Evolutionary conservation across 495 filamentous ascomycete genomes (phyloP), one percentile per base, ranked within the genome.

Genomic region (Penicillium silybi): DNA sequence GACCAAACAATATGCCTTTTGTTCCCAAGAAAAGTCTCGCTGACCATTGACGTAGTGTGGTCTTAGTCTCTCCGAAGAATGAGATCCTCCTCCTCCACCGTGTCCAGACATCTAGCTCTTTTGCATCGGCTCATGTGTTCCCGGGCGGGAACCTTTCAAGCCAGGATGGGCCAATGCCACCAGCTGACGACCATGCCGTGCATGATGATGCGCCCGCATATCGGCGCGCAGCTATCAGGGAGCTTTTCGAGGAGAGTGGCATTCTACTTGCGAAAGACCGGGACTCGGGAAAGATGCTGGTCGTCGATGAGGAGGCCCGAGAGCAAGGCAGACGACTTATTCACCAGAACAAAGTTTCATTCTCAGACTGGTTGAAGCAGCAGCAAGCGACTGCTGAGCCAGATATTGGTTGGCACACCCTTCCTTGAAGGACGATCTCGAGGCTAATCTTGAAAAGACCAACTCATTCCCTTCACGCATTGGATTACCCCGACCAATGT

Each of bases 241-340:
- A 97, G 72, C 87, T 90, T 1, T 97, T 98, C 62, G 93, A 98
- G 63, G 93, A 97, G 67, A 91, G 87, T 55, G 93, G 93, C 0
- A 88, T 97, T 37, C 68, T 98, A 15, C 78, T 98, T 1, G 90
- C 89, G 0, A 81, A 79, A 40, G 66, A 74, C 46, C 57, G 65
- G 16, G 69, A 62, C 27, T 75, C 64, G 0, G 63, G 65, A 38
- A 66, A 55, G 64, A 74, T 86, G 62, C 58, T 89, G 18, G 72
- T 81, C 32, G 44, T 93, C n/a, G 52, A 71, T 6, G 77, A 85
- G 17, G 64, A 73, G 6, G 77, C 83, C 45, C 71, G 83, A 41
- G 85, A 92, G 37, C 62, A 75, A 38, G 90, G 84, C 0, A 74
- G 93, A 45, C 79, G 78, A 49, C 73, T 72, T 5, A 83, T 96